A percentile compares a stretch with the other conserved stretches of the same genome.
phyloP scores from a whole-genome alignment of 2,329 filamentous ascomycete species.

The Capronia epimyces region DNA sequence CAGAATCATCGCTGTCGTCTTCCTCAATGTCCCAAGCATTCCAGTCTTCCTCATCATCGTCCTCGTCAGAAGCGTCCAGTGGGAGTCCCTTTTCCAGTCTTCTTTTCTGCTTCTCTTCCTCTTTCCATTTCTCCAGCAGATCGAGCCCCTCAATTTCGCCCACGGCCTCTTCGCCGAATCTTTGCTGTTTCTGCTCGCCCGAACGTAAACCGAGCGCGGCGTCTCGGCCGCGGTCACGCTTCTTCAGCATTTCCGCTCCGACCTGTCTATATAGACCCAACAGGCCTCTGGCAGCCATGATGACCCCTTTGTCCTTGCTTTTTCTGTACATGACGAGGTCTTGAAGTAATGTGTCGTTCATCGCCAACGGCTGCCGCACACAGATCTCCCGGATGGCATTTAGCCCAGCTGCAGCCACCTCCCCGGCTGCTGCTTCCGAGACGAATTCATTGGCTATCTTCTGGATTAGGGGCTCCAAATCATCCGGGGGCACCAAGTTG shows the following conservation, averaged over 20 bases:
- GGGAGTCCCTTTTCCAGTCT: slow-evolving; percentile 62
- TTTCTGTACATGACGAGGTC: slow-evolving; percentile 94
- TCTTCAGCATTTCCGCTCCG: slow-evolving; percentile 79
- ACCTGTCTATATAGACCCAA: slow-evolving; percentile 88
- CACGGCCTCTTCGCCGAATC: slow-evolving; percentile 73
- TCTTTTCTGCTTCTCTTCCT: slow-evolving; percentile 74
- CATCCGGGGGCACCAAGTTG: slow-evolving; percentile 84
- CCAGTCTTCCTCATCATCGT: slow-evolving; percentile 54
- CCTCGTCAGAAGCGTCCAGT: slow-evolving; percentile 55
- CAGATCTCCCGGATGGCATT: slow-evolving; percentile 95
- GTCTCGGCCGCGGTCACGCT: slow-evolving; percentile 84
- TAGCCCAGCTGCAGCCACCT: slow-evolving; percentile 85
- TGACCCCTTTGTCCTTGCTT: slow-evolving; percentile 97
- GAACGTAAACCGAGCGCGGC: slow-evolving; percentile 74
- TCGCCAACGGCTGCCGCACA: slow-evolving; percentile 85
- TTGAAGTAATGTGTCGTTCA: slow-evolving; percentile 91
- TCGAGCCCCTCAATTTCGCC: slow-evolving; percentile 90
- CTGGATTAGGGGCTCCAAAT: slow-evolving; percentile 78
- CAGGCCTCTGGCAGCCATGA: slow-evolving; percentile 94
- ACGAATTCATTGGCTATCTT: slow-evolving; percentile 99
- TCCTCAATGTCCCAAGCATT: slow-evolving; percentile 58
- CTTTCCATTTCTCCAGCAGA: slow-evolving; percentile 86
- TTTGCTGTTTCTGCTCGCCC: slow-evolving; percentile 68
- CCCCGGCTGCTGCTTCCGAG: slow-evolving; percentile 82
- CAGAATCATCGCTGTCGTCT: slow-evolving; percentile 63